These are phyloP conservation scores for Xylaria longipes DNA, from an alignment of 495 filamentous ascomycete genomes.

Conservation along the genomic window DNA sequence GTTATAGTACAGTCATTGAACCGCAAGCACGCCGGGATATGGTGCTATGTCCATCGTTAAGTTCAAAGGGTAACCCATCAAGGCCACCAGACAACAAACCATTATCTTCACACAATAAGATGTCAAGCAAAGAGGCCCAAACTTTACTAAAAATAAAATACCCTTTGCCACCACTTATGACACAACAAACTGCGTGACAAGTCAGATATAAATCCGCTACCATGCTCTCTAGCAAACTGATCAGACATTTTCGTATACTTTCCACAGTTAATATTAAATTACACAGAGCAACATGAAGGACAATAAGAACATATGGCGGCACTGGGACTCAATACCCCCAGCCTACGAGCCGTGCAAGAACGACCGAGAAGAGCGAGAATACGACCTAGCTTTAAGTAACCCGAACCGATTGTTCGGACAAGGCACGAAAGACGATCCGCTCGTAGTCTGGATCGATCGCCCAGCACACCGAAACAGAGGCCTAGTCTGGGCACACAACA, in stretches of 20 bases:
- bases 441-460: conserved; percentile 18
- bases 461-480: neutral
- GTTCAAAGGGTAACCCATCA: neutral
- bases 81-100: neutral
- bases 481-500: conserved; percentile 21
- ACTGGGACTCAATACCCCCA: conserved; percentile 9
- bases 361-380: conserved; percentile 17
- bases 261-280: neutral
- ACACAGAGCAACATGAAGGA: conserved; percentile 2
- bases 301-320: neutral
- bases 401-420: conserved; percentile 21
- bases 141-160: neutral
- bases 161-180: neutral
- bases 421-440: conserved; percentile 12
- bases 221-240: neutral
- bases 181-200: neutral
- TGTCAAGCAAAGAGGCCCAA: neutral
- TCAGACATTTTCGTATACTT: neutral
- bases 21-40: too few relatives aligned
- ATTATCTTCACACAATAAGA: neutral
- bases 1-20: neutral
- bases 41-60: neutral
- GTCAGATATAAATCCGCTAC: neutral
- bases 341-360: conserved; percentile 17
- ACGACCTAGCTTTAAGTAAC: neutral